phyloP scores from a whole-genome alignment of 805 yeast species.

The Clavispora phyllophila region DNA sequence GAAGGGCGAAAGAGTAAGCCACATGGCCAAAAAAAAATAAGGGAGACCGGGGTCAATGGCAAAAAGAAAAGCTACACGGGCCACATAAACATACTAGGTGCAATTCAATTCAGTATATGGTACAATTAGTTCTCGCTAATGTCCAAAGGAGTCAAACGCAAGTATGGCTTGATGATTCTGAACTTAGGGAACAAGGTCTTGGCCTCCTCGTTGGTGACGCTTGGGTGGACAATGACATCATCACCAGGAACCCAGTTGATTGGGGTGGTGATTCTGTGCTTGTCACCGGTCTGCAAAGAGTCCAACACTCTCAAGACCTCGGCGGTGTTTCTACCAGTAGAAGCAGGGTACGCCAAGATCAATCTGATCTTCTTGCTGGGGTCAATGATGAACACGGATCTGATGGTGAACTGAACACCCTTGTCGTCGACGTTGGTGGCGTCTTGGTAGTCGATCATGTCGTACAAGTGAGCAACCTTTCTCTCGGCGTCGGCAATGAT shows the following conservation, averaged over 20 bases:
- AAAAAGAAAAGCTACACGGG: no score
- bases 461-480: conserved; percentile 78
- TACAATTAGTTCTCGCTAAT: conserved; percentile 6
- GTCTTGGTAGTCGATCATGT: conserved; percentile 84
- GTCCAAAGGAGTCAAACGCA: conserved; percentile 57
- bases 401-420: conserved; percentile 80
- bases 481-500: conserved; percentile 84
- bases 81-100: not conserved
- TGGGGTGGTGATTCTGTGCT: conserved; percentile 81
- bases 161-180: conserved; percentile 83
- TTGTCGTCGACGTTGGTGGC: conserved; percentile 61
- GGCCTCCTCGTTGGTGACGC: conserved; percentile 65
- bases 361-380: conserved; percentile 86
- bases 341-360: conserved; percentile 85
- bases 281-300: conserved; percentile 81
- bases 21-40: no score
- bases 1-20: no score
- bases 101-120: not conserved
- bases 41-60: no score
- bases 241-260: conserved; percentile 87
- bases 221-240: conserved; percentile 89
- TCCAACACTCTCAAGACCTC: conserved; percentile 90
- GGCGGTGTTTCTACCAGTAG: conserved; percentile 89
- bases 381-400: conserved; percentile 89
- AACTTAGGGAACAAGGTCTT: conserved; percentile 81